Conservation (phyloP, 2,329 filamentous ascomycete genomes). For the Beauveria sp. region DNA sequence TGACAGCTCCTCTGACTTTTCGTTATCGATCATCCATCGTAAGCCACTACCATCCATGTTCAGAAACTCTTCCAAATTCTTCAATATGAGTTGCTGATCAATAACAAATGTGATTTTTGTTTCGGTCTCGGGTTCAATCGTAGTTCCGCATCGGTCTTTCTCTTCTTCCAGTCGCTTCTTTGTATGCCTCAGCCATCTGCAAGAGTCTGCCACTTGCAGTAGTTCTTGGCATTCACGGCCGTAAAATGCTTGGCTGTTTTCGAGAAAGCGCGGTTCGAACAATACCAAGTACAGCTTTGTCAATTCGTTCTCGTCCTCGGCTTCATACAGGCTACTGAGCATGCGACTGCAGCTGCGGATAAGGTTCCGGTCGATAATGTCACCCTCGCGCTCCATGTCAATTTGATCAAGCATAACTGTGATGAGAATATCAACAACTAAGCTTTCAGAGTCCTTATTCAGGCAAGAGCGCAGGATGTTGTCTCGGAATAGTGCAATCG, state of each 20-base stretch:
- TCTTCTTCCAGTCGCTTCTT: slow-evolving; percentile 72
- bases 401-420: slow-evolving; percentile 84
- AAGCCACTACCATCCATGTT: slow-evolving; percentile 79
- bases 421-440: slow-evolving; percentile 69
- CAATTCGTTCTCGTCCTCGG: slow-evolving; percentile 65
- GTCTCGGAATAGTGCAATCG: slow-evolving; percentile 84
- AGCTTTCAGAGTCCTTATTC: slow-evolving; percentile 34
- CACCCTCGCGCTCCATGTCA: slow-evolving; percentile 83
- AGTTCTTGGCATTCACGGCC: slow-evolving; percentile 64
- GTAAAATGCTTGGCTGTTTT: slow-evolving; percentile 68
- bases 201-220: slow-evolving; percentile 70
- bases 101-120: slow-evolving; percentile 68
- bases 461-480: slow-evolving; percentile 63
- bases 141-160: slow-evolving; percentile 72
- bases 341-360: slow-evolving; percentile 81
- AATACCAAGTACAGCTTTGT: slow-evolving; percentile 75
- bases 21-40: slow-evolving; percentile 84
- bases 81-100: slow-evolving; percentile 70
- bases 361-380: slow-evolving; percentile 75
- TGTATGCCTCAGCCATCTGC: slow-evolving; percentile 72
- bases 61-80: slow-evolving; percentile 74
- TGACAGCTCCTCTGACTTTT: slow-evolving; percentile 69
- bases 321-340: slow-evolving; percentile 83
- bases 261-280: slow-evolving; percentile 75
- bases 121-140: slow-evolving; percentile 65